Evolutionary conservation across 2,329 filamentous ascomycete genomes (phyloP).

Genomic region (Monilinia polystroma): DNA sequence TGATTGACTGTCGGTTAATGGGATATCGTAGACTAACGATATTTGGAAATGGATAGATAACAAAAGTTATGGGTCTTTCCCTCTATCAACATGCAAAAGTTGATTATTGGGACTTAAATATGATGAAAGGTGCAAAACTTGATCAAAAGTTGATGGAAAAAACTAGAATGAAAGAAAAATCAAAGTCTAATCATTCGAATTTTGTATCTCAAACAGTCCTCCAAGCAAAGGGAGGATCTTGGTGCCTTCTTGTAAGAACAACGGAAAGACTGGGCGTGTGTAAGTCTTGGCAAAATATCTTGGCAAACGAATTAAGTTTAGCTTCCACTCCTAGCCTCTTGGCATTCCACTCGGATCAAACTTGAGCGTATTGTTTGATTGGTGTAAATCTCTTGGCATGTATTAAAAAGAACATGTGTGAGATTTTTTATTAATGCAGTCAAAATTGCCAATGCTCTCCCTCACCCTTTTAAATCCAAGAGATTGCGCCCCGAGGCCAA

Average conservation of each 20-base stretch:
- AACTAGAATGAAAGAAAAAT: not conserved
- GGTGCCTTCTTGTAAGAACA: constrained; percentile 20
- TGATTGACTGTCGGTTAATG: constrained; percentile 17
- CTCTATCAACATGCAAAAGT: not conserved
- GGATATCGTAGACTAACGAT: constrained; percentile 6
- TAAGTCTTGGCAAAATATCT: constrained; percentile 5
- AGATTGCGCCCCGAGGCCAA: constrained; percentile 25
- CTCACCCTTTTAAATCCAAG: constrained; percentile 1
- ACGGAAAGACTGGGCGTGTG: constrained; percentile 15
- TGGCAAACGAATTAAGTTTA: not conserved
- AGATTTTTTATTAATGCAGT: constrained; percentile 2
- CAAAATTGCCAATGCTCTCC: not conserved
- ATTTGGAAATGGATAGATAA: not conserved
- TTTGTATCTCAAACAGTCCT: not conserved
- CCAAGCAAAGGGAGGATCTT: constrained; percentile 19
- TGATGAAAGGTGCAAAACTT: not conserved
- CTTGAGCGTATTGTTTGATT: constrained; percentile 1
- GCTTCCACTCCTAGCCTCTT: constrained; percentile 21
- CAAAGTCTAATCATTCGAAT: not conserved
- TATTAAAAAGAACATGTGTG: constrained; percentile 1
- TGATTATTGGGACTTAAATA: not conserved
- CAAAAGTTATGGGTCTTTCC: not conserved
- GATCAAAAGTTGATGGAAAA: not conserved
- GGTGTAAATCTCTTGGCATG: constrained; percentile 6
- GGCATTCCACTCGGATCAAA: constrained; percentile 20